Evolutionary conservation across 306 rosid species (phyloP).

Genomic region (Quercus glauca): DNA sequence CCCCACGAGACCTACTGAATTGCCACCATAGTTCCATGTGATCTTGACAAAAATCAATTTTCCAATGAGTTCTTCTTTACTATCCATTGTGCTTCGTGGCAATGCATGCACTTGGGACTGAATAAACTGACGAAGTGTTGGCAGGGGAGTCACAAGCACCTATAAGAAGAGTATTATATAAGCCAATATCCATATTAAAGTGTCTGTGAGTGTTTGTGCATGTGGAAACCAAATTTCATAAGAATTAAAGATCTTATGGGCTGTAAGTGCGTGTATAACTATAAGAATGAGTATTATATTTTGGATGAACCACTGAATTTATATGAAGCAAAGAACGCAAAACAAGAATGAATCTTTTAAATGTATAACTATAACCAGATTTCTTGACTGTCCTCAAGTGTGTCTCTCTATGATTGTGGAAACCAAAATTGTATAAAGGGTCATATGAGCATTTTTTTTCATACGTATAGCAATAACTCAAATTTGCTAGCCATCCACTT

Average conservation of each 20-base stretch:
- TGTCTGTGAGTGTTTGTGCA: not conserved
- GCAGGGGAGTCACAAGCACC: slow-evolving; percentile 38
- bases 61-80: slow-evolving; percentile 30
- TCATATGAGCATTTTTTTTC: not conserved
- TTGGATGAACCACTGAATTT: no score
- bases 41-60: slow-evolving; percentile 44
- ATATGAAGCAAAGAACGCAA: no score
- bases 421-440: not conserved
- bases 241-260: not conserved
- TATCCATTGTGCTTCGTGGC: slow-evolving; percentile 30
- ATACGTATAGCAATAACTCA: not conserved
- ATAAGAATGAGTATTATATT: not conserved
- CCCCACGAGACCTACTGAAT: slow-evolving; percentile 59
- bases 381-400: not conserved
- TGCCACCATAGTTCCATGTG: slow-evolving; percentile 72
- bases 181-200: not conserved
- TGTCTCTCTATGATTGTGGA: not conserved
- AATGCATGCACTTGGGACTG: slow-evolving; percentile 26
- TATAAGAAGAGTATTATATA: slow-evolving; percentile 17
- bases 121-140: slow-evolving; percentile 25
- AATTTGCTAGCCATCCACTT: not conserved
- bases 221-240: not conserved
- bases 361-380: not conserved
- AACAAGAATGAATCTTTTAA: not conserved
- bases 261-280: not conserved